Percentiles rank a stretch among this genome's conserved stretches.
phyloP scores from a whole-genome alignment of 306 rosid species.

The Lathyrus oleraceus region DNA sequence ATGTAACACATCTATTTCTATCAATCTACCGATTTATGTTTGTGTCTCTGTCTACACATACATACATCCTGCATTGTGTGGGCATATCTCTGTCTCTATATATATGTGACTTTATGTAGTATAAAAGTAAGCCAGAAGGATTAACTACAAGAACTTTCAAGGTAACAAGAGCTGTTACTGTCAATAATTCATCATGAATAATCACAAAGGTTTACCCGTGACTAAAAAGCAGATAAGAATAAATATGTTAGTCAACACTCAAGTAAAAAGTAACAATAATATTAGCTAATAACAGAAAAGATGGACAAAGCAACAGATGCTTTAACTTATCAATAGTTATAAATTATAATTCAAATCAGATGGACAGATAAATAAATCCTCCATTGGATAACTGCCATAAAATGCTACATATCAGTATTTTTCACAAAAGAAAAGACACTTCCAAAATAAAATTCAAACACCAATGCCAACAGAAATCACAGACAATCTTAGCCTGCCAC shows the following conservation, averaged over 20 bases:
- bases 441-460: constrained; percentile 4
- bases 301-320: constrained; percentile 1
- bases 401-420: constrained; percentile 3
- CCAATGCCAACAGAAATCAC: constrained; percentile 6
- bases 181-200: not conserved
- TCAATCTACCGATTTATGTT: not conserved
- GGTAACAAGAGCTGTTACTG: not conserved
- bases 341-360: constrained; percentile 3
- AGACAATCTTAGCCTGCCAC: not conserved
- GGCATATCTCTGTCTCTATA: not conserved
- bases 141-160: constrained; percentile 6
- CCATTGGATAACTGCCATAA: not conserved
- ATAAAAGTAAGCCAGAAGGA: constrained; percentile 16
- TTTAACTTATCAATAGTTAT: not conserved
- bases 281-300: not conserved
- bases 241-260: not conserved
- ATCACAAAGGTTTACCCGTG: not conserved
- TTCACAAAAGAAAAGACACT: constrained; percentile 13
- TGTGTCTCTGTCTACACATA: not conserved
- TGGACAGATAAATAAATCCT: not conserved
- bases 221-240: not conserved
- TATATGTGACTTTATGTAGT: not conserved
- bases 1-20: not conserved
- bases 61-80: not conserved
- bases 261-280: constrained; percentile 4